Evolutionary conservation across 2,329 filamentous ascomycete species (phyloP), one percentile per base, ranked within the genome.

Genomic region (Sodiomyces alkalinus): DNA sequence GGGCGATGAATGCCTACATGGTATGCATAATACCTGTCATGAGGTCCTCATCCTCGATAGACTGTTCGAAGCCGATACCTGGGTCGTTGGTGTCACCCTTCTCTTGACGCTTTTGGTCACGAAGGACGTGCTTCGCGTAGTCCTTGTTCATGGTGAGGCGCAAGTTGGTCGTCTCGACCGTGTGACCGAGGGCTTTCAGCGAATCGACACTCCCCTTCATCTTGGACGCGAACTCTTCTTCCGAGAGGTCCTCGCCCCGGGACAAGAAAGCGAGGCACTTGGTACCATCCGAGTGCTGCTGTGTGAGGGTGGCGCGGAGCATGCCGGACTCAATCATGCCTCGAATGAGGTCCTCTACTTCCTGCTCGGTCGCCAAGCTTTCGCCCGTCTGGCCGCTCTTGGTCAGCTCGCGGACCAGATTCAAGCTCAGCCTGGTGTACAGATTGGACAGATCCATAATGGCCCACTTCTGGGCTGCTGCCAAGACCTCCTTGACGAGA

Each of bases 381-480:
- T 44, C 42, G 11, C 62, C 66, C 2, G 65, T 73, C 42, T 64
- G 59, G 19, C 63, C 70, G 38, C 60, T 69, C 28, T 57, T 54
- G 0, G 71, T 74, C 22, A 52, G 48, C 15, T 49, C 40, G 22
- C 62, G 58, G 13, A 76, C 48, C 40, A 71, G 61, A 12, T 59
- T 41, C 18, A 76, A 56, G 11, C 65, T 62, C 19, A 75, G 55
- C 36, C 68, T 67, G 29, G 55, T 57, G 46, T 87, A 94, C 4
- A 81, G 74, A 29, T 69, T 66, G 24, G 75, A 73, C 16, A 96
- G 61, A 33, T 73, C 73, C 19, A 77, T 60, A 32, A 96, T 70
- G 34, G 80, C 74, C 57, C 78, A 83, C 41, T 74, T 73, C 40
- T 80, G 73, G 45, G 86, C 81, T 7, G 79, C 73, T 13, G 66